phyloP scores from a whole-genome alignment of 1,139 yeast species.

The Candida tetrigidarum region DNA sequence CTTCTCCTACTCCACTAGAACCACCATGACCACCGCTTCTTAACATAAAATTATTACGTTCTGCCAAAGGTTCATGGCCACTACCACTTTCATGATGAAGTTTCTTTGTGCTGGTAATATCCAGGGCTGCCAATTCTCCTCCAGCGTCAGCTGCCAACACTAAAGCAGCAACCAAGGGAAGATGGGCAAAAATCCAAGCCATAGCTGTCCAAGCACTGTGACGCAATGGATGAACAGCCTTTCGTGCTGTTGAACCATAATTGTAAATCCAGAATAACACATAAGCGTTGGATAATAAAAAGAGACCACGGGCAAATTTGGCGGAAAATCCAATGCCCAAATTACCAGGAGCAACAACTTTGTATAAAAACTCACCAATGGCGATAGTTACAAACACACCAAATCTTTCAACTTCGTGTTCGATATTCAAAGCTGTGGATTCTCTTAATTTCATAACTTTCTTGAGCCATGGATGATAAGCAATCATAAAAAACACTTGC shows the following conservation, averaged over 20 bases:
- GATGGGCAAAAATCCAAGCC: slow-evolving; percentile 52
- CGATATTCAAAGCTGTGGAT: slow-evolving; percentile 67
- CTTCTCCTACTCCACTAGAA: slow-evolving; percentile 22
- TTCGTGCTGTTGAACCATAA: slow-evolving; percentile 54
- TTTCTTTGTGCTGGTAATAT: slow-evolving; percentile 15
- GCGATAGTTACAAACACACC: slow-evolving; percentile 66
- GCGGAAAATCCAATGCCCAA: slow-evolving; percentile 51
- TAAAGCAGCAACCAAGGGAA: slow-evolving; percentile 55
- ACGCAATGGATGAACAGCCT: slow-evolving; percentile 60
- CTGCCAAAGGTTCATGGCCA: slow-evolving; percentile 5
- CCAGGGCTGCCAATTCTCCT: slow-evolving; percentile 47
- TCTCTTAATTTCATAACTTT: slow-evolving; percentile 41
- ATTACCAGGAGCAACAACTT: slow-evolving; percentile 55
- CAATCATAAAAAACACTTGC: slow-evolving; percentile 30
- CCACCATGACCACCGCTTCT: too few relatives aligned
- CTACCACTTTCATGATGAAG: slow-evolving; percentile 5
- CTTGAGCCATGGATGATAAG: slow-evolving; percentile 55
- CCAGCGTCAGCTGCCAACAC: slow-evolving; percentile 68
- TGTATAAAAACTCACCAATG: slow-evolving; percentile 65
- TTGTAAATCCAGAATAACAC: slow-evolving; percentile 57
- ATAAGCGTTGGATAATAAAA: slow-evolving; percentile 55
- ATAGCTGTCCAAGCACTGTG: slow-evolving; percentile 51
- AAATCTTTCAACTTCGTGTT: slow-evolving; percentile 68
- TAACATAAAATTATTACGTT: slow-evolving; percentile 4
- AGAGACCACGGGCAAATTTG: slow-evolving; percentile 52